These are phyloP conservation scores for Kuraishia cidri DNA, from an alignment of 805 yeast species.

Conservation along the genomic window DNA sequence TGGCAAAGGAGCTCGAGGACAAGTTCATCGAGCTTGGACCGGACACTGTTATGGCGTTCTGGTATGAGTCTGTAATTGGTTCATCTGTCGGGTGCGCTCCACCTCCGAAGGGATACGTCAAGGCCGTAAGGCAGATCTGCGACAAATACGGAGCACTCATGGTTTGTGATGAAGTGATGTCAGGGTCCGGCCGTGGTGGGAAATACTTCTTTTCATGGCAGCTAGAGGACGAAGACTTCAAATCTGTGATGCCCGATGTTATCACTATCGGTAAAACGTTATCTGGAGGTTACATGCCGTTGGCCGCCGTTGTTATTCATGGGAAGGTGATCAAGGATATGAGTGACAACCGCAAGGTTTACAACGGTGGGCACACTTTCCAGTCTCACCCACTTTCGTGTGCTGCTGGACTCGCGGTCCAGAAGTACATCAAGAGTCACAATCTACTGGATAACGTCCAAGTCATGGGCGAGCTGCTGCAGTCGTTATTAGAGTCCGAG, in stretches of 20 bases:
- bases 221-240: slow-evolving; percentile 14
- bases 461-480: slow-evolving; percentile 15
- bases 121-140: slow-evolving; percentile 16
- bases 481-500: slow-evolving; percentile 5
- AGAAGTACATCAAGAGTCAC: slow-evolving; percentile 17
- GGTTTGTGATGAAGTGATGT: slow-evolving; percentile 47
- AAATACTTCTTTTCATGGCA: slow-evolving; percentile 31
- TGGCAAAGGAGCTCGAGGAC: slow-evolving; percentile 13
- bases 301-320: slow-evolving; percentile 19
- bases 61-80: slow-evolving; percentile 15
- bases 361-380: slow-evolving; percentile 10
- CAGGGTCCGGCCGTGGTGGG: slow-evolving; percentile 47
- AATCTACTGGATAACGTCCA: slow-evolving; percentile 14
- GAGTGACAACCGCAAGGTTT: slow-evolving; percentile 13
- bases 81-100: slow-evolving; percentile 10
- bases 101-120: slow-evolving; percentile 17
- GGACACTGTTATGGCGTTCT: slow-evolving; percentile 12
- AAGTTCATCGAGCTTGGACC: slow-evolving; percentile 13
- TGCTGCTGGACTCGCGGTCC: slow-evolving; percentile 20
- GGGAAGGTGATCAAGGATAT: slow-evolving; percentile 12
- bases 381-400: slow-evolving; percentile 20
- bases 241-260: slow-evolving; percentile 24
- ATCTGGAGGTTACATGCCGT: slow-evolving; percentile 19
- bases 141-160: slow-evolving; percentile 34
- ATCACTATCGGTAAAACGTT: slow-evolving; percentile 19